Base-by-base conservation (phyloP, 1,139 yeast genomes). In the Yamadazyma oceani region DNA sequence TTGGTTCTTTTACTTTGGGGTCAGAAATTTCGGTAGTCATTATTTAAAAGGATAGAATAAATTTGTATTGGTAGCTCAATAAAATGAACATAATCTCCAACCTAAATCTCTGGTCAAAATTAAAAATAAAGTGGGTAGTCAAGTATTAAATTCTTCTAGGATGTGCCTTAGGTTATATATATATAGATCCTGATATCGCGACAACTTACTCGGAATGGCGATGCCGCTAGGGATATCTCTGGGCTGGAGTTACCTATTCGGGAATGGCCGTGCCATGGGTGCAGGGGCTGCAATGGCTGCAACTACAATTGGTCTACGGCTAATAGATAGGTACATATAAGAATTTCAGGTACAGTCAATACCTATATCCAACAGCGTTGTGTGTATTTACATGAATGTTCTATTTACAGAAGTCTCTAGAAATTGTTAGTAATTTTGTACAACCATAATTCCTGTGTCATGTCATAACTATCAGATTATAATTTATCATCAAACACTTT, bases 31-130 rank as follows among this genome's bases (percentile, higher is more conserved):
- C 30, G 11, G 30, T 27, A 27, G 30, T n/a, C 30, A 27, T 27
- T 27, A 16, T 23, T 40, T 32, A 40, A 35, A 40, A 37, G 14
- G 43, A 40, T 26, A 40, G 37, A n/a, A 40, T 40, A 32, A 34
- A 40, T 30, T 40, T 40, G 22, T 40, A 40, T 34, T 35, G 41
- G 22, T 40, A 40, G 35, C 41, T 40, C 28, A 40, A 25, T 28
- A 39, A 37, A 34, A 40, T 31, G 10, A 40, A 37, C 41, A 38
- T 40, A 32, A 34, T n/a, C n/a, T n/a, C n/a, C n/a, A n/a, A n/a
- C n/a, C n/a, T n/a, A n/a, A n/a, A n/a, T n/a, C 43, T 37, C 37
- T 37, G 42, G 36, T 33, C 13, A 24, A 24, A 24, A 24, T 5
- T 5, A 24, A 12, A 24, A 24, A 24, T 6, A 19, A 19, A 19